A percentile compares a stretch with the other conserved stretches of the same genome.
phyloP scores from a whole-genome alignment of 345 rosid species.

The Anacardium occidentale region DNA sequence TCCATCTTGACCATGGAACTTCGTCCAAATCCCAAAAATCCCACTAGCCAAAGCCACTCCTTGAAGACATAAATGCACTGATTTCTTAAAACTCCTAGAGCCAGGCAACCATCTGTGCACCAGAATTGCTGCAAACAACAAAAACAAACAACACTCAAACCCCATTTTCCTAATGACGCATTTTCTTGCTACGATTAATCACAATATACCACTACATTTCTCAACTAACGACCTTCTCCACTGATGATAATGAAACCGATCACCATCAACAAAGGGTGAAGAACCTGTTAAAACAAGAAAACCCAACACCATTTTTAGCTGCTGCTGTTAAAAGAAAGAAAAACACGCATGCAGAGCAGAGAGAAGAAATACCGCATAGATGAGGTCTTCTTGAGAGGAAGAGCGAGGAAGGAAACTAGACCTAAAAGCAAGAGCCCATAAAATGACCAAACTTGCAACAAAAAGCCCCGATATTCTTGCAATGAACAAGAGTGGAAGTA shows the following conservation, averaged over 20 bases:
- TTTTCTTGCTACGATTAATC: not conserved
- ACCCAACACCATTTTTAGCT: not conserved
- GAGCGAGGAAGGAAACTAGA: constrained; percentile 59
- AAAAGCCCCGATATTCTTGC: constrained; percentile 65
- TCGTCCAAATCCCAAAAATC: constrained; percentile 87
- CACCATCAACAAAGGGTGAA: constrained; percentile 87
- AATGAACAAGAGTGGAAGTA: constrained; percentile 46
- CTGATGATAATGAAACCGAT: constrained; percentile 87
- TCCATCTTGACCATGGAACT: constrained; percentile 61
- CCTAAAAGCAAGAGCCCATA: constrained; percentile 65
- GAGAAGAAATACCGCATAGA: constrained; percentile 48
- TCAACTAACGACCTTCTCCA: constrained; percentile 70
- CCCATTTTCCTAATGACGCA: not conserved
- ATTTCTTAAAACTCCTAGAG: constrained; percentile 79
- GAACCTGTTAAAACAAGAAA: constrained; percentile 42
- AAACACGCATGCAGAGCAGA: not conserved
- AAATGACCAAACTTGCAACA: constrained; percentile 57
- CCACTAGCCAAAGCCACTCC: constrained; percentile 84
- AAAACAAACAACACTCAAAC: constrained; percentile 2
- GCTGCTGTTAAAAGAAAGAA: not conserved
- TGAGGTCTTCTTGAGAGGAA: constrained; percentile 51
- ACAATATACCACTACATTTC: not conserved
- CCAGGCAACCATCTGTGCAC: constrained; percentile 91
- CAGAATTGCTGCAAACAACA: constrained; percentile 61
- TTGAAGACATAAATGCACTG: constrained; percentile 82